Evolutionary conservation across 139 green algal species (phyloP), one percentile per base, ranked within the genome.

Genomic region (Chlamydomonas eustigma): DNA sequence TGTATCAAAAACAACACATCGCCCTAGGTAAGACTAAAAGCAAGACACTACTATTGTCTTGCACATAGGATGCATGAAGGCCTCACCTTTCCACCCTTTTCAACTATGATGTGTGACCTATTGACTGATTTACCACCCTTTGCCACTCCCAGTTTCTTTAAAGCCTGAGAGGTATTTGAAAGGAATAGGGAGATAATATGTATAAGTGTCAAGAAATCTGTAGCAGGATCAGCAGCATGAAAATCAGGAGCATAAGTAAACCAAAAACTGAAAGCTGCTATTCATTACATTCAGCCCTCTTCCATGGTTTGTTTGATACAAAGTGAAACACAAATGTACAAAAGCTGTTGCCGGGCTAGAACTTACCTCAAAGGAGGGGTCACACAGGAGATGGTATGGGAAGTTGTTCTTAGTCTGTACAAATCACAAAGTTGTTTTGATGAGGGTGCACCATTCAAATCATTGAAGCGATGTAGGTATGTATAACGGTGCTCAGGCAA

Each of bases 101-200:
- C 76, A 28, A 85, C 68, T 0, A 85, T 38, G 24, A 85, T 77
- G 80, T 85, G 80, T 32, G 71, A 80, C 37, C 80, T 73, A 30
- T 75, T 77, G 37, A 85, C 77, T 4, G 30, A 73, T 35, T 80
- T 83, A n/a, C 5, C 31, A 4, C 51, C 76, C 25, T 79, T 83
- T 33, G 12, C 72, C 44, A 85, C 50, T 31, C 80, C 80, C n/a
- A 85, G 76, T 63, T 74, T 74, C 28, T 3, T 31, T 33, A 85
- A 44, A 5, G 37, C 70, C 76, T 82, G 70, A n/a, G 2, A 3
- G 31, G 58, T 35, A n/a, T n/a, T 8, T 37, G 44, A 22, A 58
- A 58, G 44, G 12, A 58, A 58, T 22, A 12, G 22, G 44, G 12
- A 58, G 22, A 58, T 58, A 12, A 58, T 22, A 12, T 28, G 22